Conservation (phyloP, 441 rosid species). For the Pelargonium citronellum region DNA sequence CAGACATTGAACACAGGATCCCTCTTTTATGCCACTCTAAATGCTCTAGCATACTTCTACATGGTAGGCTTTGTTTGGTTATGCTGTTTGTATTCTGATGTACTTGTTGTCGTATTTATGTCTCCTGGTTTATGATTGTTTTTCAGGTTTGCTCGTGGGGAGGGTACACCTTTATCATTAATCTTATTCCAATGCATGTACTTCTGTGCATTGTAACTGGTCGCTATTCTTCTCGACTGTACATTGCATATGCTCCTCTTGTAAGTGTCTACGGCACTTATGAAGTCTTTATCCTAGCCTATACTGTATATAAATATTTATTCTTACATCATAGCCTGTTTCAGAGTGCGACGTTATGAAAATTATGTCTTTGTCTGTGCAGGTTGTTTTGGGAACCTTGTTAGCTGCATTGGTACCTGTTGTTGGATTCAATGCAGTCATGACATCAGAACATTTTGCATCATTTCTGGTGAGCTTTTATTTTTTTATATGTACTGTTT, state of each 20-base stretch:
- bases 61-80: slow-evolving; percentile 51
- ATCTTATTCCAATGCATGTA: slow-evolving; percentile 96
- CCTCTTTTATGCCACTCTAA: slow-evolving; percentile 91
- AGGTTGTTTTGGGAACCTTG: slow-evolving; percentile 91
- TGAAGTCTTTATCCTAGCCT: slow-evolving; percentile 11
- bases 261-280: slow-evolving; percentile 41
- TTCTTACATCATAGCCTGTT: neutral
- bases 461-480: slow-evolving; percentile 79
- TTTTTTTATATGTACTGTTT: neutral
- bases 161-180: slow-evolving; percentile 97
- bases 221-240: slow-evolving; percentile 83
- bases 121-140: slow-evolving; percentile 17
- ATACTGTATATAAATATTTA: slow-evolving; percentile 2
- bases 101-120: slow-evolving; percentile 14
- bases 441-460: slow-evolving; percentile 99
- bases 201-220: slow-evolving; percentile 95
- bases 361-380: slow-evolving; percentile 24
- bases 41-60: slow-evolving; percentile 87
- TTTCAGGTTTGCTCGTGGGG: slow-evolving; percentile 99
- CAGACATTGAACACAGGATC: slow-evolving; percentile 99
- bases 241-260: slow-evolving; percentile 95
- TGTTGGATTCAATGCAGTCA: slow-evolving; percentile 96
- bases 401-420: slow-evolving; percentile 98
- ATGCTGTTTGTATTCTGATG: slow-evolving; percentile 21
- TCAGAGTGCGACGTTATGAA: neutral